A percentile compares a stretch with the other conserved stretches of the same genome.
Evolutionary conservation across 768 basidiomycete genomes (phyloP).

Genomic region (Amanita fuliginea): DNA sequence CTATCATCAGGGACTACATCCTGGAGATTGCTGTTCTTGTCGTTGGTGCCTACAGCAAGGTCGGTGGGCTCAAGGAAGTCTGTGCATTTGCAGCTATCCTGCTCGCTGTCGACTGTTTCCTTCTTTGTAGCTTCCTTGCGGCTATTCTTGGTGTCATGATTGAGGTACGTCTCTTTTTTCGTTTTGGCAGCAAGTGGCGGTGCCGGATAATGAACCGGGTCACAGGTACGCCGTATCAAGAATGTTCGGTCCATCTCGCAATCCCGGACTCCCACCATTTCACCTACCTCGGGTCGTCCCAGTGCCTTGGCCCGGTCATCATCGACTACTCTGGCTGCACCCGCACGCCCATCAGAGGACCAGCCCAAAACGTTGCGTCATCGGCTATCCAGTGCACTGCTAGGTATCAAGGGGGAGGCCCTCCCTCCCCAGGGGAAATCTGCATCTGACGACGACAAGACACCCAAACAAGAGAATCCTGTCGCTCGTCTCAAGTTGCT

Average conservation of each 20-base stretch:
- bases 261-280: conserved; percentile 24
- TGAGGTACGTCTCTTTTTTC: conserved; percentile 48
- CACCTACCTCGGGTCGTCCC: conserved; percentile 15
- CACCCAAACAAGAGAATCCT: conserved; percentile 60
- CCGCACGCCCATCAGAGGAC: background rate
- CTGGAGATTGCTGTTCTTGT: conserved; percentile 86
- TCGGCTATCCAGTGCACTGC: conserved; percentile 16
- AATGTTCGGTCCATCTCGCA: conserved; percentile 37
- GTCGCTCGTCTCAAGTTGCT: conserved; percentile 83
- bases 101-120: conserved; percentile 75
- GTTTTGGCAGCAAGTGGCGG: conserved; percentile 4
- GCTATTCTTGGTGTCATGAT: conserved; percentile 92
- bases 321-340: conserved; percentile 12
- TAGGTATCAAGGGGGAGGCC: conserved; percentile 29
- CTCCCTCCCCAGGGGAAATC: conserved; percentile 17
- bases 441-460: conserved; percentile 13
- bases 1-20: conserved; percentile 86
- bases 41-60: conserved; percentile 78
- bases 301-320: conserved; percentile 23
- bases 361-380: conserved; percentile 19
- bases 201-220: conserved; percentile 2
- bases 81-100: conserved; percentile 91
- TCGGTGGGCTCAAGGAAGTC: conserved; percentile 86
- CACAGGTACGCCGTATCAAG: conserved; percentile 61
- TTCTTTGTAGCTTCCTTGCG: conserved; percentile 85